Base-by-base conservation (phyloP, 768 basidiomycete genomes). In the Trametes cingulata region DNA sequence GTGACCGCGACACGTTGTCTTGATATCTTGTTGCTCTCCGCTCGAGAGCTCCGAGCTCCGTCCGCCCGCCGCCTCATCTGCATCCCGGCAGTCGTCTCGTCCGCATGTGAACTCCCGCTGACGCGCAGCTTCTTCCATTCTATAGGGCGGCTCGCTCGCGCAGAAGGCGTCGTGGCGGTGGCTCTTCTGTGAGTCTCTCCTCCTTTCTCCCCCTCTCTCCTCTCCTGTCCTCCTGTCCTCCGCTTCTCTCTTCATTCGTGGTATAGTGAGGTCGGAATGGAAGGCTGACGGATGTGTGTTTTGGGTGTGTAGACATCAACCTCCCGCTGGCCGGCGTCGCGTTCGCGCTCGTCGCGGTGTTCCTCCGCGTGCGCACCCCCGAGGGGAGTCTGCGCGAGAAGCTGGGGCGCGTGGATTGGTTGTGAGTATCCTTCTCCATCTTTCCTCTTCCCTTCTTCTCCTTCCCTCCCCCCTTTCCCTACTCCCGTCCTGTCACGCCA, bases 361-460 rank as follows among this genome's bases (percentile, higher is more conserved):
- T 64, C 57, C 45, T 65, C 12, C 41, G 53, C n/a, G 60, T 65
- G 17, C 62, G 65, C 6, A 68, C 67, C 0, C 76, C 76, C 1
- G 51, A 61, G 3, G 73, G 71, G 1, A 67, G 70, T 0, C 33
- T 73, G 2, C 48, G 48, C 15, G 58, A 63, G n/a, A 76, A 76
- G 56, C 58, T 77, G 7, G 56, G 52, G 0, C 62, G 70, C 3
- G 66, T 77, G 2, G 76, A 77, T 46, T 75, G 57, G 60, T 24
- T 65, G 64, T 65, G 15, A 35, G 64, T 58, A 10, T 14, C 45
- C 19, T n/a, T n/a, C n/a, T n/a, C n/a, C n/a, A n/a, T n/a, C n/a
- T n/a, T n/a, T n/a, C n/a, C n/a, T n/a, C n/a, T n/a, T n/a, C n/a
- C n/a, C n/a, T n/a, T n/a, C n/a, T n/a, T n/a, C n/a, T n/a, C n/a